phyloP scores from a whole-genome alignment of 1,139 yeast genomes.

The Komagataea norvegica region DNA sequence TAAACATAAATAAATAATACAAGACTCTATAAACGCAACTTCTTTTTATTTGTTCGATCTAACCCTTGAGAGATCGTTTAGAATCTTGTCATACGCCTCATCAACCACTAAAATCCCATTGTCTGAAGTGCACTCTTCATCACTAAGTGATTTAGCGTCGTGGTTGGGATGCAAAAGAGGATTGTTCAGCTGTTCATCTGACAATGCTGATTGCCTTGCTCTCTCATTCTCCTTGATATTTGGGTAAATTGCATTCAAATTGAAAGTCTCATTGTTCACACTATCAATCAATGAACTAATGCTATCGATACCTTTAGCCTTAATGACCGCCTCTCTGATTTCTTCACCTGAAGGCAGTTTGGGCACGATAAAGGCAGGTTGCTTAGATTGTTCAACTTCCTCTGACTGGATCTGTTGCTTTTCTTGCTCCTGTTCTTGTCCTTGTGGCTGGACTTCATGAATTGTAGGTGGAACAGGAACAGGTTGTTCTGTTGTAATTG shows the following conservation, averaged over 20 bases:
- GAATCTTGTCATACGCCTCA: conserved; percentile 64
- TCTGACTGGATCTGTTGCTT: conserved; percentile 2
- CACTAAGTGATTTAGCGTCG: not conserved
- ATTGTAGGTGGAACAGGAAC: conserved; percentile 27
- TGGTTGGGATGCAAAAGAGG: too few species aligned
- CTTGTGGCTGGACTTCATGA: not conserved
- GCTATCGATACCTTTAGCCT: conserved; percentile 72
- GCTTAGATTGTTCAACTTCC: not conserved
- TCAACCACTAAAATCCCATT: conserved; percentile 40
- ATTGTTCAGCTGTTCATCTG: too few species aligned
- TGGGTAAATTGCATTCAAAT: conserved; percentile 51
- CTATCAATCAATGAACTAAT: conserved; percentile 66
- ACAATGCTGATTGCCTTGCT: too few species aligned
- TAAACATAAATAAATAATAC: too few species aligned
- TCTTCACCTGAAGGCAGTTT: conserved; percentile 70
- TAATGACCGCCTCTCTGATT: conserved; percentile 68
- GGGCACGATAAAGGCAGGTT: conserved; percentile 15
- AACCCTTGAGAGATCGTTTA: conserved; percentile 62
- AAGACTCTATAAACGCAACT: too few species aligned
- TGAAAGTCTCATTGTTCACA: conserved; percentile 49
- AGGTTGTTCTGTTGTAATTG: too few species aligned
- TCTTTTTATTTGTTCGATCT: conserved; percentile 37
- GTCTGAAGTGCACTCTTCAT: not conserved
- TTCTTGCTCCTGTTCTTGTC: not conserved
- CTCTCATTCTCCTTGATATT: conserved; percentile 16